Conservation (phyloP, 495 filamentous ascomycete genomes). For the Penicillium macrosclerotiorum region DNA sequence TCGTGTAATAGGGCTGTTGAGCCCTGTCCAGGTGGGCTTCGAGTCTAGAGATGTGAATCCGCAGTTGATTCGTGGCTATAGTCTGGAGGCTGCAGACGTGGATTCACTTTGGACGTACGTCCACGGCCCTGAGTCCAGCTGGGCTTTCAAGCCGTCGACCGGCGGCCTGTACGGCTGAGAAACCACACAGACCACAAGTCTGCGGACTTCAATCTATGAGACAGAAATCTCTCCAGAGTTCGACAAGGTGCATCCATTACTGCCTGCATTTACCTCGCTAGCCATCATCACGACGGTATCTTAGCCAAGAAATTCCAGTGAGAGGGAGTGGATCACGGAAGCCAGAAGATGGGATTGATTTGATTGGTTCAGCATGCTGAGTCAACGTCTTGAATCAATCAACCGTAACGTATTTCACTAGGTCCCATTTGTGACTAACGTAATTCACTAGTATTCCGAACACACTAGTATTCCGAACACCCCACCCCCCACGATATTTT, state of each 20-base stretch:
- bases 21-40: neutral
- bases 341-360: neutral
- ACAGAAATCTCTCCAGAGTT: neutral
- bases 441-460: too few species aligned
- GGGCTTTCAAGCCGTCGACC: neutral
- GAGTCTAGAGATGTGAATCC: neutral
- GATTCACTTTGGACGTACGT: neutral
- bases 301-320: neutral
- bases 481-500: too few species aligned
- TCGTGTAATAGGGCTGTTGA: constrained; percentile 1
- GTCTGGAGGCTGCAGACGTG: neutral
- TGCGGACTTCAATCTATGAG: neutral
- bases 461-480: neutral
- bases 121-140: neutral
- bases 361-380: neutral
- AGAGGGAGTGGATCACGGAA: neutral
- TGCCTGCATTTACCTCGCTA: too few species aligned
- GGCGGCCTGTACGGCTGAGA: neutral
- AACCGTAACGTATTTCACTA: too few species aligned
- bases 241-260: too few species aligned
- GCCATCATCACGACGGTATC: neutral
- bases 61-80: neutral
- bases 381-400: neutral
- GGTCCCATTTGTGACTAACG: too few species aligned
- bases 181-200: neutral